Evolutionary conservation across 179 eudicot species (phyloP).

Genomic region (Actinidia polygama): DNA sequence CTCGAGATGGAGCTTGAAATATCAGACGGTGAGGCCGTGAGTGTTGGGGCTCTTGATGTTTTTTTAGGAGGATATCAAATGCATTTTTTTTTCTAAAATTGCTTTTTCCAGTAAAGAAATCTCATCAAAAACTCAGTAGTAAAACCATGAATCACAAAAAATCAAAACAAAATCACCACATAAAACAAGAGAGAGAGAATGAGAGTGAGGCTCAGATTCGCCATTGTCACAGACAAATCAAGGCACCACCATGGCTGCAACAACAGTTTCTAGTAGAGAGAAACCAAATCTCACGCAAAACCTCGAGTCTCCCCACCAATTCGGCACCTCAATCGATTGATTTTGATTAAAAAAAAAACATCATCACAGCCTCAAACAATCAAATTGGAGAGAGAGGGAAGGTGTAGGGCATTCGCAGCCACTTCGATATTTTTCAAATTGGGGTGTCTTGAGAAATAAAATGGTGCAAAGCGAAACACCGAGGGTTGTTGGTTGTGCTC

Average conservation of each 20-base stretch:
- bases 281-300: background rate
- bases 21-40: no score
- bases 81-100: no score
- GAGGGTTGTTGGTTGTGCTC: background rate
- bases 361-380: slow-evolving; percentile 2
- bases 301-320: background rate
- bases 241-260: background rate
- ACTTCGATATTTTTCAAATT: background rate
- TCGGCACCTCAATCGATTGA: background rate
- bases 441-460: background rate
- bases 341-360: background rate
- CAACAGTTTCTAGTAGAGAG: background rate
- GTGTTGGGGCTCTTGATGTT: no score
- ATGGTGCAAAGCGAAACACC: background rate
- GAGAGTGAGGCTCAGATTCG: slow-evolving; percentile 1
- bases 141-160: background rate
- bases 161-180: background rate
- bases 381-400: background rate
- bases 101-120: no score
- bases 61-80: no score
- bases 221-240: background rate
- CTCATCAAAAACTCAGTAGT: background rate
- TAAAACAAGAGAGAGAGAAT: background rate
- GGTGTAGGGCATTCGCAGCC: background rate
- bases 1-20: no score